A percentile compares a stretch with the other conserved stretches of the same genome.
These are phyloP conservation scores for Umbelopsis vinacea DNA, from an alignment of 192 early-diverging fungal species.

Conservation along the genomic window DNA sequence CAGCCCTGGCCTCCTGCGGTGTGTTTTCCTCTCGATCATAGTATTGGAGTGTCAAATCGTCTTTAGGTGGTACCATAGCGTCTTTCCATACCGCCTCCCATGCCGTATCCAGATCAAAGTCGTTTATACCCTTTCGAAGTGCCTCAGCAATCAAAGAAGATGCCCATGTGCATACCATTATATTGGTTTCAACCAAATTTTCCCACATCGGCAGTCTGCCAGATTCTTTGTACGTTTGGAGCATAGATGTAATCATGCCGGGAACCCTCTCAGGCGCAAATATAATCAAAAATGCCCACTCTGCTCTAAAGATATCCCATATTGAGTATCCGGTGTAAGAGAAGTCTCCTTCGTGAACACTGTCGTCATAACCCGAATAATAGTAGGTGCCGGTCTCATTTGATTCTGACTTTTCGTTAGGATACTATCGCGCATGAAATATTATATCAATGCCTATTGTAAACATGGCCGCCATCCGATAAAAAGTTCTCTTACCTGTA, in stretches of 20 bases:
- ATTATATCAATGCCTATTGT: too few relatives aligned
- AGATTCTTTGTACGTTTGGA: background rate
- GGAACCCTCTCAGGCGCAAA: conserved; percentile 8
- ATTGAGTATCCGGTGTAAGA: conserved; percentile 15
- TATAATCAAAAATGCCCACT: conserved; percentile 8
- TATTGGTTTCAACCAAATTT: conserved; percentile 10
- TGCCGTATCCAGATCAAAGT: background rate
- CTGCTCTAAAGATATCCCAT: conserved; percentile 12
- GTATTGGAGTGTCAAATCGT: conserved; percentile 1
- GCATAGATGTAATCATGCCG: conserved; percentile 10
- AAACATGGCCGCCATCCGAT: too few relatives aligned
- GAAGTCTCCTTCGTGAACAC: background rate
- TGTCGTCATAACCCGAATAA: conserved; percentile 13
- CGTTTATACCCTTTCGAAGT: background rate
- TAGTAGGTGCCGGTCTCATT: conserved; percentile 7
- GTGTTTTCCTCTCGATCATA: background rate
- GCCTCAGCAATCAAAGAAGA: conserved; percentile 11
- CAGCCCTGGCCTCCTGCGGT: background rate
- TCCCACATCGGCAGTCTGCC: conserved; percentile 2
- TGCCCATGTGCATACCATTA: conserved; percentile 10
- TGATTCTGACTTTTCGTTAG: conserved; percentile 4
- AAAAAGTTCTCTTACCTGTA: background rate
- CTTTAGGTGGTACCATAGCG: conserved; percentile 10
- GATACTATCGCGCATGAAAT: background rate
- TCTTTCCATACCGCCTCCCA: conserved; percentile 7